phyloP scores from a whole-genome alignment of 371 early-diverging fungal genomes.

The Mucor irregularis region DNA sequence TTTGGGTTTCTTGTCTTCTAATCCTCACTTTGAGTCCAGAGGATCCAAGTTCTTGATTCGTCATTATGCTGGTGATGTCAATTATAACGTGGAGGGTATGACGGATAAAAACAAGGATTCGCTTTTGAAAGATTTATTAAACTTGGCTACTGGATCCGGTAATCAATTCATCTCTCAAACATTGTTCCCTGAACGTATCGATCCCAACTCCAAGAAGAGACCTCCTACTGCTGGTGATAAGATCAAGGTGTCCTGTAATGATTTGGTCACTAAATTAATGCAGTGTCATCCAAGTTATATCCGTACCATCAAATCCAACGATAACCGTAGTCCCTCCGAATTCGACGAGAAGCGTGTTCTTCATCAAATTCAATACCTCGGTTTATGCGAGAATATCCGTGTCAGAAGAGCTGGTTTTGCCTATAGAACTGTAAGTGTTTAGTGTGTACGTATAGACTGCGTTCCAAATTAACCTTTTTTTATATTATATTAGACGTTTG shows the following conservation, averaged over 20 bases:
- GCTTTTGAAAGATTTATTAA: constrained; percentile 85
- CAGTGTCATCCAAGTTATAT: constrained; percentile 97
- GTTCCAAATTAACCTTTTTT: too few relatives aligned
- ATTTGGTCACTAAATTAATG: constrained; percentile 91
- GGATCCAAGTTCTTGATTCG: constrained; percentile 81
- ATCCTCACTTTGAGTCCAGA: constrained; percentile 81
- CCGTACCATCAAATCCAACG: constrained; percentile 99
- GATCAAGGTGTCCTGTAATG: constrained; percentile 75
- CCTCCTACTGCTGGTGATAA: constrained; percentile 84
- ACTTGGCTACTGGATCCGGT: constrained; percentile 72
- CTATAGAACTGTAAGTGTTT: constrained; percentile 56
- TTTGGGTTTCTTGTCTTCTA: constrained; percentile 64
- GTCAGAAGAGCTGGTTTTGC: constrained; percentile 97
- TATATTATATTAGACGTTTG: constrained; percentile 46
- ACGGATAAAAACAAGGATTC: constrained; percentile 99
- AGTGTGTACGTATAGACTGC: too few relatives aligned
- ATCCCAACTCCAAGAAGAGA: constrained; percentile 87
- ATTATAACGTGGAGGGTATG: constrained; percentile 95
- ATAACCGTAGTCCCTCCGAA: constrained; percentile 84
- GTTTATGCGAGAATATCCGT: constrained; percentile 96
- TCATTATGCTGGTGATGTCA: constrained; percentile 97
- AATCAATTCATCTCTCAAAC: constrained; percentile 66
- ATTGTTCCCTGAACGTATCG: constrained; percentile 88
- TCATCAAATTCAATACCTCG: constrained; percentile 96
- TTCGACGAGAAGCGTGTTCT: constrained; percentile 91